Evolutionary conservation across 2,329 filamentous ascomycete genomes (phyloP).

Genomic region (Penicillium sp.): DNA sequence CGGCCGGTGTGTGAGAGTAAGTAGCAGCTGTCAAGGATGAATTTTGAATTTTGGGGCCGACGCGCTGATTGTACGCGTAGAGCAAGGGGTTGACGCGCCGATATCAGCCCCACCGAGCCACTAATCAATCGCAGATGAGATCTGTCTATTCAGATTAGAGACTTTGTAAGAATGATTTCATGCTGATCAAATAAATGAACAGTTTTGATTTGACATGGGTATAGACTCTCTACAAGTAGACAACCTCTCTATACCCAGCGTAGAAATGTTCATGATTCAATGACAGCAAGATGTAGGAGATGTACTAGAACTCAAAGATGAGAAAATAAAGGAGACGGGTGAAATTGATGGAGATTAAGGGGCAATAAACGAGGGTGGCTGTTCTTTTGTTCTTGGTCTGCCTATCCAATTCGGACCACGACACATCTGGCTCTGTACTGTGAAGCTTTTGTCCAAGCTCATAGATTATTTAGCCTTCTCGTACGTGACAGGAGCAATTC

Average conservation of each 20-base stretch:
- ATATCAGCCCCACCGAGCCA: not conserved
- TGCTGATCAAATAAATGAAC: too few species aligned
- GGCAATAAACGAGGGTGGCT: not conserved
- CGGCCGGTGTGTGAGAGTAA: not conserved
- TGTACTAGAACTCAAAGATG: not conserved
- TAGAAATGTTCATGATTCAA: not conserved
- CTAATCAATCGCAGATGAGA: not conserved
- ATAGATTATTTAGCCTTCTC: too few species aligned
- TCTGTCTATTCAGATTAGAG: not conserved
- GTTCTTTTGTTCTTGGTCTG: not conserved
- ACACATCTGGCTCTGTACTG: too few species aligned
- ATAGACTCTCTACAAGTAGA: not conserved
- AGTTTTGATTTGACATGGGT: not conserved
- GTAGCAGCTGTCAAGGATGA: not conserved
- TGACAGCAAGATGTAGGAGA: not conserved
- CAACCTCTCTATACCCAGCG: too few species aligned
- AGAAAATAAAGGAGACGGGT: not conserved
- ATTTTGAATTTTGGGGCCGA: not conserved
- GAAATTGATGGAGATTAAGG: not conserved
- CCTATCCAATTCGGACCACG: too few species aligned
- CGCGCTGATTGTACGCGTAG: conserved; percentile 2
- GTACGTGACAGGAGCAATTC: too few species aligned
- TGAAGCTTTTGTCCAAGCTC: too few species aligned
- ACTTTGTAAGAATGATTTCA: too few species aligned
- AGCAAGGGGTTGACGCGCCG: conserved; percentile 5